Percentiles rank a stretch among this genome's conserved stretches.
phyloP scores from a whole-genome alignment of 2,329 filamentous ascomycete genomes.

The Cladosporium sp. region DNA sequence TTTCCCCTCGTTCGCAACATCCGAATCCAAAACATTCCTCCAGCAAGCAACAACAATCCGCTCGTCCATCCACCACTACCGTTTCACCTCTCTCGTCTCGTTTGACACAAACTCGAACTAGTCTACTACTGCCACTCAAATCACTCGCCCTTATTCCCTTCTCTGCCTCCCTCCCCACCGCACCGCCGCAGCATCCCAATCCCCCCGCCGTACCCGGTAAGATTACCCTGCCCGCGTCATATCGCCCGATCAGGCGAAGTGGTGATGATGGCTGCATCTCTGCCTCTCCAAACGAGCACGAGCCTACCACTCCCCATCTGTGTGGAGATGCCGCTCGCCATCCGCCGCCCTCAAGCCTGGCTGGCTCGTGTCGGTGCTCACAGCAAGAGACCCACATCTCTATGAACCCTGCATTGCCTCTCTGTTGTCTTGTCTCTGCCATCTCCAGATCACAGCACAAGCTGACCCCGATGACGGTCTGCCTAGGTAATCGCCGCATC shows the following conservation, averaged over 20 bases:
- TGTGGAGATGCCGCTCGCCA: neutral
- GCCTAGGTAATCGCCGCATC: constrained; percentile 10
- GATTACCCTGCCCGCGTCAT: constrained; percentile 5
- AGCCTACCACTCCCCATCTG: neutral
- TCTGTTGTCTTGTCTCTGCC: too few relatives aligned
- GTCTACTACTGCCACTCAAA: too few relatives aligned
- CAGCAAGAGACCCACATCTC: too few relatives aligned
- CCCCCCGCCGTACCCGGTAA: constrained; percentile 9
- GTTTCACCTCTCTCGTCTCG: too few relatives aligned
- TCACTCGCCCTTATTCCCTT: too few relatives aligned
- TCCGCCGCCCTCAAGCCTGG: too few relatives aligned
- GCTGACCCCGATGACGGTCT: constrained; percentile 11
- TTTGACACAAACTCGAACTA: too few relatives aligned
- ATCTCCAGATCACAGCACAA: neutral
- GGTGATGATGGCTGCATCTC: too few relatives aligned
- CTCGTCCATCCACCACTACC: neutral
- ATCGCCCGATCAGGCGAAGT: neutral
- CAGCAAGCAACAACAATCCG: too few relatives aligned
- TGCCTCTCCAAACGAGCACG: too few relatives aligned
- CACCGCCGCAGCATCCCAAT: neutral
- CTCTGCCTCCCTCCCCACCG: neutral
- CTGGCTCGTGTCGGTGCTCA: too few relatives aligned
- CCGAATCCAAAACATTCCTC: neutral
- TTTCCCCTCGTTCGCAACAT: neutral
- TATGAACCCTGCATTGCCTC: too few relatives aligned